Conservation (phyloP, 2,329 filamentous ascomycete genomes). For the Geoglossum cookeanum region DNA sequence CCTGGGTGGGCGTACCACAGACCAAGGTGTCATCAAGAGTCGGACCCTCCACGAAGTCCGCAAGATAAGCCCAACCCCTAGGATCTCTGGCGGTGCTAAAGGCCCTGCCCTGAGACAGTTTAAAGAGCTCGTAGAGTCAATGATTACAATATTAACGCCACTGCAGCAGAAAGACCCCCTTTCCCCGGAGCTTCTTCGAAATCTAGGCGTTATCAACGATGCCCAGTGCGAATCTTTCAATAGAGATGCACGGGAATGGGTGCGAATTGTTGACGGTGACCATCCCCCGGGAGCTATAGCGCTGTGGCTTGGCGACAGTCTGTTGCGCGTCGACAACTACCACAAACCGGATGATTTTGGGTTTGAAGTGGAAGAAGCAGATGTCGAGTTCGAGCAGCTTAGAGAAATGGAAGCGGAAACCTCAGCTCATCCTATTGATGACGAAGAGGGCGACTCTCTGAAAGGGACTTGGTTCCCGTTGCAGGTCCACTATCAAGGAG, state of each 20-base stretch:
- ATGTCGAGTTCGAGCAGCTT: constrained; percentile 40
- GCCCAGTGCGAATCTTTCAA: constrained; percentile 44
- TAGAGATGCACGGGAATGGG: constrained; percentile 26
- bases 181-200: constrained; percentile 32
- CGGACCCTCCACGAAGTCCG: constrained; percentile 48
- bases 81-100: constrained; percentile 23
- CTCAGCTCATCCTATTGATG: constrained; percentile 23
- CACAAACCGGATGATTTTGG: constrained; percentile 30
- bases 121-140: constrained; percentile 22
- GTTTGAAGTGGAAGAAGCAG: constrained; percentile 38
- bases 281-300: constrained; percentile 22
- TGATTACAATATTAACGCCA: constrained; percentile 24
- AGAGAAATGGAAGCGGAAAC: constrained; percentile 41
- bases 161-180: constrained; percentile 28
- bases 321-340: constrained; percentile 25
- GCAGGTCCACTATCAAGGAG: constrained; percentile 21
- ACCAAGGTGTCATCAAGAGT: constrained; percentile 39
- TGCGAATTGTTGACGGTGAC: constrained; percentile 20
- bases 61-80: constrained; percentile 15
- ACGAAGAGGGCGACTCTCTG: constrained; percentile 32
- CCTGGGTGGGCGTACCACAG: constrained; percentile 50
- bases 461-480: constrained; percentile 26
- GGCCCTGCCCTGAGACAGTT: constrained; percentile 23
- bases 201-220: constrained; percentile 38
- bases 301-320: constrained; percentile 37